Evolutionary conservation across 179 eudicot genomes (phyloP).

Genomic region (Heliamphora pulchella): DNA sequence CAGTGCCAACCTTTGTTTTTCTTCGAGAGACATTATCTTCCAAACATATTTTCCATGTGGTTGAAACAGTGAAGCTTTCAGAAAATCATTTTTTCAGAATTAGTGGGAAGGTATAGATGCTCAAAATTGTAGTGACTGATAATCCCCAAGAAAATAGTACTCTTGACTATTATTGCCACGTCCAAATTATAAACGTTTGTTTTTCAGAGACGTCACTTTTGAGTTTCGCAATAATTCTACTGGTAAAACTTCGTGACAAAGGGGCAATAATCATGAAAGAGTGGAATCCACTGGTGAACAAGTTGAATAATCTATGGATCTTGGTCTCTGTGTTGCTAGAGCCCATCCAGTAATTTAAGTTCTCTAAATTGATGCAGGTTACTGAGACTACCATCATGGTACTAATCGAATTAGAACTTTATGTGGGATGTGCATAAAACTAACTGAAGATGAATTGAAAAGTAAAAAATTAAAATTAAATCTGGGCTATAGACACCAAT

Average conservation of each 20-base stretch:
- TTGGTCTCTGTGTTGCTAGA: background rate
- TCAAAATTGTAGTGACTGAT: background rate
- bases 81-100: background rate
- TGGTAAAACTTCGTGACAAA: background rate
- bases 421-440: background rate
- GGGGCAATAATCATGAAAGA: background rate
- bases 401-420: background rate
- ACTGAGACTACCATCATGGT: background rate
- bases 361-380: background rate
- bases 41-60: background rate
- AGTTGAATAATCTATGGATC: background rate
- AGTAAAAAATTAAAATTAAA: background rate
- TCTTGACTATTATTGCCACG: background rate
- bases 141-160: background rate
- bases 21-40: background rate
- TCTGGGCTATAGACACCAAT: background rate
- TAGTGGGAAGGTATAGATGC: background rate
- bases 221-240: background rate
- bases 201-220: background rate
- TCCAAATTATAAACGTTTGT: background rate
- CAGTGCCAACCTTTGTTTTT: background rate
- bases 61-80: background rate
- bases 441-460: background rate
- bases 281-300: conserved; percentile 3
- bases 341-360: background rate